These are phyloP conservation scores for Cystofilobasidium bisporidii DNA, from an alignment of 768 basidiomycete genomes.

Conservation along the genomic window DNA sequence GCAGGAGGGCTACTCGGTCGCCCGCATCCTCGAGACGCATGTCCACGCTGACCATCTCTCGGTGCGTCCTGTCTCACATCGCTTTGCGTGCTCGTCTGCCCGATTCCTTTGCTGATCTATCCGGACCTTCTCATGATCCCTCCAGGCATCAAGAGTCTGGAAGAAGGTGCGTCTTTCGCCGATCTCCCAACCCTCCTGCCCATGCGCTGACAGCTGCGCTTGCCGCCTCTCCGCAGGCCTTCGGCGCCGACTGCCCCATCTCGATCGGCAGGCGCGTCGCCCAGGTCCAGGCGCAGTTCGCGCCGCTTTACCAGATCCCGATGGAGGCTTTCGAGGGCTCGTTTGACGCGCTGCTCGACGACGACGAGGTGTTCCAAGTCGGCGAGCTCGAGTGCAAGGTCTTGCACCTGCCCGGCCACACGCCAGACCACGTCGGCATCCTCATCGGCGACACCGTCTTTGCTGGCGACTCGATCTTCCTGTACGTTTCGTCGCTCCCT, in stretches of 20 bases:
- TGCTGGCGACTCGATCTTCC: slow-evolving; percentile 35
- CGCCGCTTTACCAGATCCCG: slow-evolving; percentile 28
- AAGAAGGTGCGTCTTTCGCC: slow-evolving; percentile 30
- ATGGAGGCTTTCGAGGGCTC: slow-evolving; percentile 26
- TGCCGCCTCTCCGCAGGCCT: background rate
- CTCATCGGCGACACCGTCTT: slow-evolving; percentile 32
- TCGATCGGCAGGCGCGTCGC: slow-evolving; percentile 31
- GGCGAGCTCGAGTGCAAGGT: slow-evolving; percentile 29
- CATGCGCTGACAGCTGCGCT: too few relatives aligned
- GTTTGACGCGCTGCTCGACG: slow-evolving; percentile 34
- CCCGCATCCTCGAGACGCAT: slow-evolving; percentile 35
- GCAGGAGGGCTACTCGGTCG: slow-evolving; percentile 25
- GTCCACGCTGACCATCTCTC: slow-evolving; percentile 37
- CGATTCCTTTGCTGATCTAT: too few relatives aligned
- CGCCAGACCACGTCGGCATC: slow-evolving; percentile 31
- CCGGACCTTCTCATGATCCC: too few relatives aligned
- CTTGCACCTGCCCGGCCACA: slow-evolving; percentile 34
- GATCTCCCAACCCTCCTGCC: background rate
- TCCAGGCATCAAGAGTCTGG: slow-evolving; percentile 9
- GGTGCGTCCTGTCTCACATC: too few relatives aligned
- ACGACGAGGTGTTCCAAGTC: slow-evolving; percentile 31
- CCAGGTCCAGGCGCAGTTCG: slow-evolving; percentile 32
- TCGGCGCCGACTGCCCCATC: slow-evolving; percentile 22
- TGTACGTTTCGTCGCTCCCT: slow-evolving; percentile 29
- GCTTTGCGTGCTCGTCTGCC: too few relatives aligned